Evolutionary conservation across 1,139 yeast genomes (phyloP).

Genomic region (Taphrina betulina): DNA sequence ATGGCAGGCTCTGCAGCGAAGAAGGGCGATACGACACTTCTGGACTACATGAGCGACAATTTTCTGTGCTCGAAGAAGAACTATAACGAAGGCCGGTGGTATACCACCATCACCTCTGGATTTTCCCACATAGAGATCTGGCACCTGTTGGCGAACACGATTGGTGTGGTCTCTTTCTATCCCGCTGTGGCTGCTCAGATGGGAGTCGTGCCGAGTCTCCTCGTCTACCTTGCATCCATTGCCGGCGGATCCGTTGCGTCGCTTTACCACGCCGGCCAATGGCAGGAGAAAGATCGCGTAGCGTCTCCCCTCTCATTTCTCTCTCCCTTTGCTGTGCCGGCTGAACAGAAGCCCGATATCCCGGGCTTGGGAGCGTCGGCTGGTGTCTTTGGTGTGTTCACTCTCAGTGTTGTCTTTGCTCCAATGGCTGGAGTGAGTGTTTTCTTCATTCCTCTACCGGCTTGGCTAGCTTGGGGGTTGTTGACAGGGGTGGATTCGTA

Average conservation of each 20-base stretch:
- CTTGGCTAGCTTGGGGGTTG: constrained; percentile 31
- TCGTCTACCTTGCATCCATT: constrained; percentile 15
- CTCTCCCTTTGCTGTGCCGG: constrained; percentile 8
- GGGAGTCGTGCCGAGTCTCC: constrained; percentile 2
- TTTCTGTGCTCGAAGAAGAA: constrained; percentile 15
- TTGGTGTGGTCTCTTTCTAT: constrained; percentile 24
- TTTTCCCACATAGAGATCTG: constrained; percentile 19
- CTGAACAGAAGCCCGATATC: background rate
- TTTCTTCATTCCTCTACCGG: constrained; percentile 31
- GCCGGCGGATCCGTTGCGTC: constrained; percentile 23
- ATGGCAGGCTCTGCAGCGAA: constrained; percentile 15
- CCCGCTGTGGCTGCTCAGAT: constrained; percentile 15
- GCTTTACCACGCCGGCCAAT: constrained; percentile 16
- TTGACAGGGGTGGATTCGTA: constrained; percentile 27
- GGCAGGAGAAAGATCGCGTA: constrained; percentile 1
- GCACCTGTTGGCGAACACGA: constrained; percentile 27
- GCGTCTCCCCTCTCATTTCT: background rate
- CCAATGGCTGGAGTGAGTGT: constrained; percentile 16
- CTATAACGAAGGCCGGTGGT: constrained; percentile 22
- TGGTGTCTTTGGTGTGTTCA: constrained; percentile 27
- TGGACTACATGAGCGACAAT: constrained; percentile 11
- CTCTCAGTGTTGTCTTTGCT: constrained; percentile 8
- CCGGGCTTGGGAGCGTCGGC: constrained; percentile 30
- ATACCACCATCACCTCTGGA: constrained; percentile 16
- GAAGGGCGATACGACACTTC: background rate